phyloP scores from a whole-genome alignment of 164 flowering plant genomes.

The Echeveria elegans region DNA sequence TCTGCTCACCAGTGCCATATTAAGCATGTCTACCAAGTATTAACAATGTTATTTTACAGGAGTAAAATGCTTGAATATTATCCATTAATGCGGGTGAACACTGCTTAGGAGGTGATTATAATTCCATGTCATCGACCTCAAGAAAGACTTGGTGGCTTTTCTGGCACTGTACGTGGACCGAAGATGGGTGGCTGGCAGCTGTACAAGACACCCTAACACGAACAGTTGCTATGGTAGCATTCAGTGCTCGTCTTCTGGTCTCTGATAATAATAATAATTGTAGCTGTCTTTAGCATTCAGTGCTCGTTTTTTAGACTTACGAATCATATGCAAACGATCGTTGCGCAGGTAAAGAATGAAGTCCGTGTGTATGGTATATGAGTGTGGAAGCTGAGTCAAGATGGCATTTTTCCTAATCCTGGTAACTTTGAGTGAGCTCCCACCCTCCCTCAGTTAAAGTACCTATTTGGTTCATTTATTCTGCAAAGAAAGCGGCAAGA shows the following conservation, averaged over 20 bases:
- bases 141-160: conserved; percentile 76
- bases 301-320: no score
- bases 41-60: conserved; percentile 21
- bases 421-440: no score
- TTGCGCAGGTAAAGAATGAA: no score
- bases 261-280: no score
- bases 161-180: conserved; percentile 58
- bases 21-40: background rate
- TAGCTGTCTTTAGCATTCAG: no score
- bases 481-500: background rate
- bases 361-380: no score
- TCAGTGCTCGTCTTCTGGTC: background rate
- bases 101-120: conserved; percentile 95
- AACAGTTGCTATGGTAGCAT: conserved; percentile 66
- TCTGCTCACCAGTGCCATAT: background rate
- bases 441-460: no score
- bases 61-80: conserved; percentile 65
- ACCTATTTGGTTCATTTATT: no score
- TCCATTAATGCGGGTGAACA: conserved; percentile 93
- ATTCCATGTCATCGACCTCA: conserved; percentile 97
- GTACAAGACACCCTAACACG: conserved; percentile 87
- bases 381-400: background rate
- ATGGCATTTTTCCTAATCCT: background rate
- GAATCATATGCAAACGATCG: no score
- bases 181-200: conserved; percentile 92